A percentile compares a stretch with the other conserved stretches of the same genome.
Conservation (phyloP, 805 yeast genomes). For the Yamadazyma laniorum region DNA sequence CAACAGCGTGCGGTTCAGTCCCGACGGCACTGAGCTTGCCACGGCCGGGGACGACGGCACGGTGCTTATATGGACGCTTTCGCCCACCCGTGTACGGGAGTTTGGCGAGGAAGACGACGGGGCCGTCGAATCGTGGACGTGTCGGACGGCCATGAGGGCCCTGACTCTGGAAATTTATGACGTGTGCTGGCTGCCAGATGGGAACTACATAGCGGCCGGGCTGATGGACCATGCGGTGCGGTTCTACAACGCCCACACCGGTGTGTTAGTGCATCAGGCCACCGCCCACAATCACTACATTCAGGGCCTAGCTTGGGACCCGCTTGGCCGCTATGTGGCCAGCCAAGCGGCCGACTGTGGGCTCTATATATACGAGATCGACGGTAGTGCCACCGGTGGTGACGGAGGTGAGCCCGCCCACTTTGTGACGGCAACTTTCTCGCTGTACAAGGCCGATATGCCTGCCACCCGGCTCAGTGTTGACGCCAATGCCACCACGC, state of each 20-base stretch:
- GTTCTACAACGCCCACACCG: constrained; percentile 53
- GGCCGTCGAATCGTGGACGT: constrained; percentile 73
- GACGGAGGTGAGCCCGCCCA: neutral
- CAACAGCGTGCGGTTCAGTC: constrained; percentile 80
- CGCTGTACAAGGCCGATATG: constrained; percentile 9
- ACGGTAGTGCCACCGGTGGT: no score
- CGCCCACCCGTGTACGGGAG: constrained; percentile 54
- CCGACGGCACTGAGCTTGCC: constrained; percentile 69
- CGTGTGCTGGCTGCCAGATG: constrained; percentile 88
- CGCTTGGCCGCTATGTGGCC: constrained; percentile 68
- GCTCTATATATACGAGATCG: constrained; percentile 63
- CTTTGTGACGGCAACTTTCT: neutral
- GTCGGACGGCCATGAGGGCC: constrained; percentile 55
- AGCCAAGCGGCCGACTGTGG: constrained; percentile 90
- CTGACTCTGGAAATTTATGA: constrained; percentile 83
- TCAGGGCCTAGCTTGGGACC: constrained; percentile 98
- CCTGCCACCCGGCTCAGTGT: constrained; percentile 9
- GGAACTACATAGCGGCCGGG: constrained; percentile 74
- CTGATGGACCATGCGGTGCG: constrained; percentile 86
- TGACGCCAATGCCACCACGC: constrained; percentile 4
- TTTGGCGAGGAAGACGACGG: constrained; percentile 59
- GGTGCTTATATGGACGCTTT: constrained; percentile 72
- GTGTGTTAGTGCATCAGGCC: constrained; percentile 55
- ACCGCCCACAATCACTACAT: constrained; percentile 84
- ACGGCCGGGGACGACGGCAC: constrained; percentile 96